Evolutionary conservation across 2,329 filamentous ascomycete species (phyloP), one percentile per base, ranked within the genome.

Genomic region (Pyrenophora graminea): DNA sequence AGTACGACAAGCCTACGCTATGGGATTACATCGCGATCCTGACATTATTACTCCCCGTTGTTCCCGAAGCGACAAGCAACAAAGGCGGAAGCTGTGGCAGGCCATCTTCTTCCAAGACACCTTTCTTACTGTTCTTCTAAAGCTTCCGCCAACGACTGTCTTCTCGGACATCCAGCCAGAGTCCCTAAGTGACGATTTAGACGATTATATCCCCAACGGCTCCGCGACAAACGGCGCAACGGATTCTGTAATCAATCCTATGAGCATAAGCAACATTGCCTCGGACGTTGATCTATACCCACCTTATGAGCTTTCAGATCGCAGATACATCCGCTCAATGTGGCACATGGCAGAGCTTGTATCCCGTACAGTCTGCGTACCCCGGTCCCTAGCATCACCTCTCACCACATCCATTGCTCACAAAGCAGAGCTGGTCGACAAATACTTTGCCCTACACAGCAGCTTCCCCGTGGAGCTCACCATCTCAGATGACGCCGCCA

Each of bases 41-140:
- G 89, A 91, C 51, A 85, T 90, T 52, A 86, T 77, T 18, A 82
- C 82, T 0, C 88, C 88, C 0, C 78, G 85, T 32, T 86, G 87
- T 1, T 84, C 79, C 3, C 76, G 80, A 1, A 87, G 88, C 51
- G 88, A 92, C 58, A 92, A 91, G 68, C 88, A 92, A 66, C 85
- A 90, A 64, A 82, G 89, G 19, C 81, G 88, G 42, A 92, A 91
- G 67, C 79, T 92, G 2, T 93, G 89, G 89, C 89, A 92, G 70
- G 89, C 89, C 2, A 87, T 92, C 1, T 77, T 90, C 21, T 81
- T 91, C 12, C 89, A 93, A 71, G 89, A 93, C 69, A 92, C 89
- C 0, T 92, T 92, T 67, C 76, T 92, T 3, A 91, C 88, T 0
- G 87, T 92, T 0, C 80, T 92, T 0, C 79, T 92, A 21, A 89